Base-by-base conservation (phyloP, 352 stramenopile species). In the Phytophthora europaea region DNA sequence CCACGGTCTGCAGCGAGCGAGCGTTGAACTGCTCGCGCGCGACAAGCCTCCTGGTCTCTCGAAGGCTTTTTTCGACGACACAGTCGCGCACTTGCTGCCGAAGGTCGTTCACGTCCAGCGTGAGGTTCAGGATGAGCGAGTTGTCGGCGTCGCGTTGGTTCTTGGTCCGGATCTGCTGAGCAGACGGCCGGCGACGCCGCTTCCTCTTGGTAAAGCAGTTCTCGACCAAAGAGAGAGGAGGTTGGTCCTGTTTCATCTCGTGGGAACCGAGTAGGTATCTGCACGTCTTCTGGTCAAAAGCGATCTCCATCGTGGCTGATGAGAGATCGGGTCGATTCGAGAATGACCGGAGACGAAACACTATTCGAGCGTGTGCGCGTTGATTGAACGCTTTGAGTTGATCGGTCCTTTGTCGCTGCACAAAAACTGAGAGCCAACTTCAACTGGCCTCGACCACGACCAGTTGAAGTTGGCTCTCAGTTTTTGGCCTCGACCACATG, bases 21-120 rank as follows among this genome's bases (percentile, higher is more conserved):
- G 62, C 68, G 40, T 78, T 55, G 56, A 82, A 82, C 18, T 76
- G 72, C 61, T 76, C 50, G 13, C 64, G 71, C 5, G 56, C 63
- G 13, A 80, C 59, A 2, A 78, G 68, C 15, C 66, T 22, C 3
- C 75, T 68, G 16, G 72, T 78, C 55, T 76, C 60, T 22, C 50
- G 48, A 26, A 82, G 51, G 20, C 52, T 68, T 31, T 71, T 70
- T 15, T 59, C 47, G 28, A 73, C 58, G 7, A 76, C 22, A 7
- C 71, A 76, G 38, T 78, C 64, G 10, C 65, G 63, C 43, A 82
- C 57, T 48, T 82, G 67, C 34, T 82, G 67, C 4, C 65, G 57
- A 5, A 79, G 61, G 6, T 76, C 54, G 28, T 79, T 81, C 61
- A 79, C 55, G 58, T 77, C 71, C 57, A 82, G 58, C 10, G 67